Base-by-base conservation (phyloP, 2,329 filamentous ascomycete species). In the Colletotrichum gloeosporioides region DNA sequence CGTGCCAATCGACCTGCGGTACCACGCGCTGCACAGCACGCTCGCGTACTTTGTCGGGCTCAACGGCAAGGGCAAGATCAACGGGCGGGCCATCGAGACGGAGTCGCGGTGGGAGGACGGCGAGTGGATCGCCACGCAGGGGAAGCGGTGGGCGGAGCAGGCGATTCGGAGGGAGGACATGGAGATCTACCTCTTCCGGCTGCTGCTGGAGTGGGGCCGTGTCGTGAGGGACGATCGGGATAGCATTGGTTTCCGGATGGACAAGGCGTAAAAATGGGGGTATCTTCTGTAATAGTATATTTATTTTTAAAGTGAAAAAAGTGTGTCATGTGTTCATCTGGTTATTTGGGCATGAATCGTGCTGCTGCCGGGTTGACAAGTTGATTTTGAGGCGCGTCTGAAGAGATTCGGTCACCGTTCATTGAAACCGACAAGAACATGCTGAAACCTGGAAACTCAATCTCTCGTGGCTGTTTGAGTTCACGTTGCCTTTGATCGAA, bases 171-270 rank as follows among this genome's bases (percentile, higher is more conserved):
- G 90, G 80, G 93, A 93, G 82, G 95, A 97, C 80, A 95, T 94
- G 91, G 93, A 96, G 83, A 90, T 95, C 12, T 97, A 97, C 81
- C 88, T 96, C 80, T 97, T 96, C 81, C 87, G 95, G 63, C 82
- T 97, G 76, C 84, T 97, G 79, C 84, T 97, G 25, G 95, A 97
- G 86, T 97, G 94, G 93, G 94, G 90, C 4, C 86, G 94, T 77
- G 81, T 96, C 61, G 89, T 93, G 27, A 90, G 94, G 83, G 93
- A 95, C 80, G 81, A 85, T 53, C 83, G 89, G 77, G 87, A 90
- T n/a, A 83, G 84, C 15, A 82, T 89, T 77, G 86, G 86, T 6
- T 88, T 86, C 80, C 80, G 66, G 61, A 39, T 77, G 18, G 65
- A 71, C 15, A 62, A 75, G 61, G 25, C 44, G 49, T 34, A 66